A percentile compares a stretch with the other conserved stretches of the same genome.
phyloP scores from a whole-genome alignment of 805 yeast genomes.

The Pichia nakasei region DNA sequence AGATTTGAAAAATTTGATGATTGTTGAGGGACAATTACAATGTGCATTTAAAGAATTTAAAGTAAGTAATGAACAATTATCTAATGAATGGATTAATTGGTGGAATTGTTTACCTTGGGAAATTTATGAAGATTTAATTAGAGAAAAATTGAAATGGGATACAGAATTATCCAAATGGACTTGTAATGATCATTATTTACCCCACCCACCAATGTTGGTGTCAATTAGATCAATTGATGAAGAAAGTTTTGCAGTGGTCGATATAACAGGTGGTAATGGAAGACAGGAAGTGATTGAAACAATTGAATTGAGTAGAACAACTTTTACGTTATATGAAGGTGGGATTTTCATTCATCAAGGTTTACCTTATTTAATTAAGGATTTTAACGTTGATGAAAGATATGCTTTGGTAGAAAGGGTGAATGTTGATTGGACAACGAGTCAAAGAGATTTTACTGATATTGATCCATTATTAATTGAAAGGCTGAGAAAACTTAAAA shows the following conservation, averaged over 20 bases:
- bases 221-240: constrained; percentile 80
- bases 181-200: constrained; percentile 51
- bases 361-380: constrained; percentile 74
- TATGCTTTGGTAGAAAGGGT: constrained; percentile 83
- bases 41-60: constrained; percentile 68
- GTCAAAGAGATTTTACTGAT: constrained; percentile 87
- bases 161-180: constrained; percentile 41
- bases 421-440: constrained; percentile 89
- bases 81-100: constrained; percentile 14
- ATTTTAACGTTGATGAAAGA: constrained; percentile 68
- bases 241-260: constrained; percentile 80
- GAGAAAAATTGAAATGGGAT: constrained; percentile 33
- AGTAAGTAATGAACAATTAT: constrained; percentile 36
- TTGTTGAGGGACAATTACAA: constrained; percentile 78
- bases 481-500: constrained; percentile 47
- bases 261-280: constrained; percentile 66
- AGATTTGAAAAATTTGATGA: constrained; percentile 50
- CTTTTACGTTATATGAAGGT: constrained; percentile 85
- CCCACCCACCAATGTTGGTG: constrained; percentile 74
- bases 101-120: constrained; percentile 13
- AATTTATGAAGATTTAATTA: constrained; percentile 15
- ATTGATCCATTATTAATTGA: constrained; percentile 80
- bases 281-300: constrained; percentile 77
- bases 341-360: constrained; percentile 95
- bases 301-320: constrained; percentile 79